Base-by-base conservation (phyloP, 2,329 filamentous ascomycete species). In the Samsoniella hepiali region DNA sequence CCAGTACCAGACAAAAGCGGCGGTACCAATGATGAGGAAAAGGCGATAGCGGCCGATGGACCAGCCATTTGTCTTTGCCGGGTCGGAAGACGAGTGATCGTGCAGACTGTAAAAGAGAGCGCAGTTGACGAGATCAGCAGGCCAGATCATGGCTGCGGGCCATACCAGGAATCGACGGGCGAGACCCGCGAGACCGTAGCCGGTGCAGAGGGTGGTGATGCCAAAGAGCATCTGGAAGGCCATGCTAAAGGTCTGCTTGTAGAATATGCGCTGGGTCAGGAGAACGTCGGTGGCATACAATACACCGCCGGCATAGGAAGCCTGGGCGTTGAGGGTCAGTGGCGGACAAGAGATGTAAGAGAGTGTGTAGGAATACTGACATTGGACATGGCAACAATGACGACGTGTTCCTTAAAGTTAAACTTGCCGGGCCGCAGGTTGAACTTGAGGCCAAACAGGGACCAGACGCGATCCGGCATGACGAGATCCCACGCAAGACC, bases 381-480 rank as follows among this genome's bases (percentile, higher is more conserved):
- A 71, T 86, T 87, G 2, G 84, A 86, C 85, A 88, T 88, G 71
- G 85, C 82, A 31, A 86, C 84, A 67, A 87, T 85, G 45, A 86
- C 75, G 58, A 85, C 82, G 69, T 87, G 84, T 69, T 87, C 84
- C 75, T 87, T 87, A 72, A 81, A 82, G 73, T 86, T 87, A 74
- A 87, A 87, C 27, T 79, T 81, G 22, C 83, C 83, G 0, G 84
- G 79, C 64, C 80, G 81, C 40, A 87, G 74, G 67, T 85, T 85
- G 71, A 84, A 84, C 65, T 80, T 82, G 65, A 83, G 63, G 17
- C 84, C 83, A 62, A 79, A 80, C 8, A 84, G 64, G 42, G 78
- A 82, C 75, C 78, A 82, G 62, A 78, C 77, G 65, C 78, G 79
- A 64, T 83, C 78, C 13, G 84, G 84, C 73, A 86, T 81, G 64